phyloP scores from a whole-genome alignment of 2,329 filamentous ascomycete genomes.

The Knoxdaviesia proteae region DNA sequence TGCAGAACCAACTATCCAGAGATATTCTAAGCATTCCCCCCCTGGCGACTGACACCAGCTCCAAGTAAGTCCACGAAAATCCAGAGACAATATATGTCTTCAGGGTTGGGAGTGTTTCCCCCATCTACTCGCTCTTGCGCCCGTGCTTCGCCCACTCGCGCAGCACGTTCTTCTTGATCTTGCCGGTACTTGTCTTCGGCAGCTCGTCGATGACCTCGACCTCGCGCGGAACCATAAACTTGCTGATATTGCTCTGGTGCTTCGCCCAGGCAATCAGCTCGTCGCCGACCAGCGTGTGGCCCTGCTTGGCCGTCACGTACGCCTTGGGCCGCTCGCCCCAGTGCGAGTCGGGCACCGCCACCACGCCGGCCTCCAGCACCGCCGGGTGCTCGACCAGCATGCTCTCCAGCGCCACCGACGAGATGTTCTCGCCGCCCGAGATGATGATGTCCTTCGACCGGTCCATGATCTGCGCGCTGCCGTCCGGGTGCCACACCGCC shows the following conservation, averaged over 20 bases:
- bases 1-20: too few relatives aligned
- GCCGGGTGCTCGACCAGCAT: slow-evolving; percentile 78
- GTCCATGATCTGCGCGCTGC: slow-evolving; percentile 79
- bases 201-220: slow-evolving; percentile 67
- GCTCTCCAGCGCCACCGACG: slow-evolving; percentile 73
- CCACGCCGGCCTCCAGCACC: slow-evolving; percentile 78
- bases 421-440: slow-evolving; percentile 92
- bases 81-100: not conserved
- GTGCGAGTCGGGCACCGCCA: slow-evolving; percentile 67
- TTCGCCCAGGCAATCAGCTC: slow-evolving; percentile 78
- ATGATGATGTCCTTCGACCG: slow-evolving; percentile 97
- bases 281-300: slow-evolving; percentile 29
- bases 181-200: slow-evolving; percentile 93
- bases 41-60: too few relatives aligned
- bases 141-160: slow-evolving; percentile 54
- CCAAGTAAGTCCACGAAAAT: not conserved
- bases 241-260: slow-evolving; percentile 57
- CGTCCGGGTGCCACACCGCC: slow-evolving; percentile 82
- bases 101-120: not conserved
- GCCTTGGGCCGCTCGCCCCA: slow-evolving; percentile 97
- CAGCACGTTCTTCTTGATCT: slow-evolving; percentile 86
- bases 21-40: too few relatives aligned
- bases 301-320: slow-evolving; percentile 61
- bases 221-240: slow-evolving; percentile 66
- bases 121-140: not conserved